Percentiles rank a stretch among this genome's conserved stretches.
Evolutionary conservation across 75 land plant species (phyloP).

Genomic region (Pinus albicaulis): DNA sequence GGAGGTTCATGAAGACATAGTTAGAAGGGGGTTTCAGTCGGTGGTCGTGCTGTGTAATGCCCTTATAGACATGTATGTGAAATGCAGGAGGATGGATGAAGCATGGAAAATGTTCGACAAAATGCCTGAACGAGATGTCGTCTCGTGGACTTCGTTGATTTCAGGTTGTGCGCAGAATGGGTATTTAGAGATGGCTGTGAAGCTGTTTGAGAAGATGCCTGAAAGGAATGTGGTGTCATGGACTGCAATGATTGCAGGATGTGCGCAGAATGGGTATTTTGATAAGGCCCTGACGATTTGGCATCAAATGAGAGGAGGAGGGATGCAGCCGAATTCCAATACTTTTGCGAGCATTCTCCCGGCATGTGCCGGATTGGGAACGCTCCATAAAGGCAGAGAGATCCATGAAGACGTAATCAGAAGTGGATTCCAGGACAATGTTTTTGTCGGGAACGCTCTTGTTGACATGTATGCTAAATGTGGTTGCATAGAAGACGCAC

Average conservation of each 20-base stretch:
- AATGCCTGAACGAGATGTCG: constrained; percentile 13
- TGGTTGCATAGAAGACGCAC: constrained; percentile 5
- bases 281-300: constrained; percentile 11
- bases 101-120: constrained; percentile 15
- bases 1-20: not conserved
- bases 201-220: constrained; percentile 40
- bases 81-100: not conserved
- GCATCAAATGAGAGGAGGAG: constrained; percentile 10
- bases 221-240: constrained; percentile 21
- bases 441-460: not conserved
- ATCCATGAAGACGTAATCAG: constrained; percentile 10
- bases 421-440: not conserved
- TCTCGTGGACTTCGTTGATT: constrained; percentile 64
- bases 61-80: not conserved
- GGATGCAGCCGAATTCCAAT: constrained; percentile 6
- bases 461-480: constrained; percentile 20
- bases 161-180: constrained; percentile 35
- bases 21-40: not conserved
- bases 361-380: constrained; percentile 10
- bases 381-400: constrained; percentile 3
- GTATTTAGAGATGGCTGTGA: constrained; percentile 23
- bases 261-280: constrained; percentile 17
- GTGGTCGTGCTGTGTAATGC: not conserved
- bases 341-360: constrained; percentile 13
- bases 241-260: constrained; percentile 23